Conservation (phyloP, 176 grass and related monocot genomes). For the Saccharum officinarum region DNA sequence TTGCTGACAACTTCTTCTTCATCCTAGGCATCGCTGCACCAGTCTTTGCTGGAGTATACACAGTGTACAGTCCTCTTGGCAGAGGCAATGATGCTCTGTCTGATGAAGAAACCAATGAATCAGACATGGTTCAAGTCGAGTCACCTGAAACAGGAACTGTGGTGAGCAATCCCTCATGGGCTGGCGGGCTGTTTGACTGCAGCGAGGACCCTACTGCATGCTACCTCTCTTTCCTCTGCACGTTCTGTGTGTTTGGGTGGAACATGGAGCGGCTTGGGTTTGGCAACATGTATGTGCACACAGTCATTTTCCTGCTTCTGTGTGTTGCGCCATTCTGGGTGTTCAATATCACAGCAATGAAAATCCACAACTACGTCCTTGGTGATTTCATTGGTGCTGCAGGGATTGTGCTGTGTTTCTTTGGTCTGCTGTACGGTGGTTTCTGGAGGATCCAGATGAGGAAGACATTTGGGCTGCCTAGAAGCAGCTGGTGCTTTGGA, state of each 20-base stretch:
- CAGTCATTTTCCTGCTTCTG: slow-evolving; percentile 69
- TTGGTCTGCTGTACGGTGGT: slow-evolving; percentile 82
- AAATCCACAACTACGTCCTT: slow-evolving; percentile 60
- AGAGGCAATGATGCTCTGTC: slow-evolving; percentile 37
- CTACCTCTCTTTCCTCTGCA: slow-evolving; percentile 73
- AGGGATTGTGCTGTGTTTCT: slow-evolving; percentile 62
- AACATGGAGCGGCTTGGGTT: slow-evolving; percentile 94
- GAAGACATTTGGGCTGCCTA: slow-evolving; percentile 61
- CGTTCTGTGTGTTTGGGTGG: slow-evolving; percentile 93
- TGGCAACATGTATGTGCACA: slow-evolving; percentile 93
- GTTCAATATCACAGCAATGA: slow-evolving; percentile 81
- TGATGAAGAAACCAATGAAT: slow-evolving; percentile 42
- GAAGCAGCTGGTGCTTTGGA: slow-evolving; percentile 48
- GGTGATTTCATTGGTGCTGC: slow-evolving; percentile 47
- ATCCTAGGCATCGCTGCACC: slow-evolving; percentile 51
- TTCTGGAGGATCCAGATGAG: slow-evolving; percentile 97
- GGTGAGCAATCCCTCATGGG: slow-evolving; percentile 57
- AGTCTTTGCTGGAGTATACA: slow-evolving; percentile 52
- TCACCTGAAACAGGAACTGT: slow-evolving; percentile 38
- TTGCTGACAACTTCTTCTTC: slow-evolving; percentile 67
- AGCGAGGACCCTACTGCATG: slow-evolving; percentile 56
- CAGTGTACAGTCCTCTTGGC: slow-evolving; percentile 74
- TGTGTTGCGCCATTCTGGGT: slow-evolving; percentile 88
- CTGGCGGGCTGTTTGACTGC: slow-evolving; percentile 62
- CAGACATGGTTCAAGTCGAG: background rate